phyloP scores from a whole-genome alignment of 2,329 filamentous ascomycete species.

The Anthostomella pinea region DNA sequence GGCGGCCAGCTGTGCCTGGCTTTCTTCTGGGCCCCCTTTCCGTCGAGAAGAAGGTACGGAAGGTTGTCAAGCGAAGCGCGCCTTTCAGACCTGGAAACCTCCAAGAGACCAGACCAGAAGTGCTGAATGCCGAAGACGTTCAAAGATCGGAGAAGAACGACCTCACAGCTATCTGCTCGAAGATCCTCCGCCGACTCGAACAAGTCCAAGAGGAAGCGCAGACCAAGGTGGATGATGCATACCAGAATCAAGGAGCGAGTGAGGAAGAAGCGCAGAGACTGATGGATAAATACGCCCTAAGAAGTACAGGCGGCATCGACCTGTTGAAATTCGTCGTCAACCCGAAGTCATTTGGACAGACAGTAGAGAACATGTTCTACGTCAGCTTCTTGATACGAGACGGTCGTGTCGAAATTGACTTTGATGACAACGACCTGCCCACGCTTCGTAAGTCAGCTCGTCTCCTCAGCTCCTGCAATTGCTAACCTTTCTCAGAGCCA shows the following conservation, averaged over 20 bases:
- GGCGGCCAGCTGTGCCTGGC: slow-evolving; percentile 72
- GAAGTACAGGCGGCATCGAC: slow-evolving; percentile 67
- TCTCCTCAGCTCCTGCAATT: neutral
- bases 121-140: slow-evolving; percentile 72
- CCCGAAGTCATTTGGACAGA: slow-evolving; percentile 86
- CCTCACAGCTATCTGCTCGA: slow-evolving; percentile 72
- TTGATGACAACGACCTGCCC: slow-evolving; percentile 73
- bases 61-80: slow-evolving; percentile 66
- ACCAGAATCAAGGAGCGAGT: slow-evolving; percentile 43
- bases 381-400: slow-evolving; percentile 92
- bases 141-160: slow-evolving; percentile 75
- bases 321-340: slow-evolving; percentile 89
- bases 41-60: slow-evolving; percentile 78
- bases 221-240: slow-evolving; percentile 40
- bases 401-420: slow-evolving; percentile 70
- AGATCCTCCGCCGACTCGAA: slow-evolving; percentile 64
- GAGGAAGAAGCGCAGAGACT: slow-evolving; percentile 47
- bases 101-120: slow-evolving; percentile 71
- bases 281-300: slow-evolving; percentile 64
- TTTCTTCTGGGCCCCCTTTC: slow-evolving; percentile 89
- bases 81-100: slow-evolving; percentile 67
- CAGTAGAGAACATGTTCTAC: slow-evolving; percentile 96
- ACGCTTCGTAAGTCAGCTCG: slow-evolving; percentile 68
- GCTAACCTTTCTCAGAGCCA: neutral
- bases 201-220: slow-evolving; percentile 47